phyloP scores from a whole-genome alignment of 257 asterid genomes.

The Avicennia marina region DNA sequence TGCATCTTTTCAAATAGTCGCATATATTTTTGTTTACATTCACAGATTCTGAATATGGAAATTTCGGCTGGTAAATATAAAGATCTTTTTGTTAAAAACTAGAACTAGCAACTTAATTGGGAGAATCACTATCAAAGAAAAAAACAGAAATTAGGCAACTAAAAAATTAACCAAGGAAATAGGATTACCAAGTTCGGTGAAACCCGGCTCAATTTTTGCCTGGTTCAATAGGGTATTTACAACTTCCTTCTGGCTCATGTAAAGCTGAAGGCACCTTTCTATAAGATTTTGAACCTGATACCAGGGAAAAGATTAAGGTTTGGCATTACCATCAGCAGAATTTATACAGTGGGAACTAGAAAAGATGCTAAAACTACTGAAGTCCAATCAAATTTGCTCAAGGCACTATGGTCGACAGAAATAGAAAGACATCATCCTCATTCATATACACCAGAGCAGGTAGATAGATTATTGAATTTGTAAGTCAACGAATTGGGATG shows the following conservation, averaged over 20 bases:
- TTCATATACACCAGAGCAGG: background rate
- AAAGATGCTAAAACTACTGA: background rate
- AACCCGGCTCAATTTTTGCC: conserved; percentile 92
- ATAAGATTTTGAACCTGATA: conserved; percentile 88
- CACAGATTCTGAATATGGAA: too few species aligned
- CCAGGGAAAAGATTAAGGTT: conserved; percentile 2
- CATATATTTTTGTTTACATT: too few species aligned
- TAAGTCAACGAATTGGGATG: background rate
- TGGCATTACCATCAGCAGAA: background rate
- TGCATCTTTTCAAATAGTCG: too few species aligned
- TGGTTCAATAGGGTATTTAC: conserved; percentile 67
- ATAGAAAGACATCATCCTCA: too few species aligned
- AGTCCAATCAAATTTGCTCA: background rate
- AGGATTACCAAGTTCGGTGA: conserved; percentile 82
- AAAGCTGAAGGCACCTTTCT: conserved; percentile 97
- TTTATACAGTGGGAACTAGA: too few species aligned
- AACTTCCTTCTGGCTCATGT: conserved; percentile 90
- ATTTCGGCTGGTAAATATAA: too few species aligned
- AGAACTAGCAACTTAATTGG: too few species aligned
- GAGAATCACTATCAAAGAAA: background rate
- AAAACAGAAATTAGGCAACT: too few species aligned
- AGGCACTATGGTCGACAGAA: too few species aligned
- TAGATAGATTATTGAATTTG: background rate
- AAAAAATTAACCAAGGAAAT: background rate
- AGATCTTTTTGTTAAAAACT: too few species aligned